These are phyloP conservation scores for Podila epicladia DNA, from an alignment of 192 early-diverging fungal genomes.

Conservation along the genomic window DNA sequence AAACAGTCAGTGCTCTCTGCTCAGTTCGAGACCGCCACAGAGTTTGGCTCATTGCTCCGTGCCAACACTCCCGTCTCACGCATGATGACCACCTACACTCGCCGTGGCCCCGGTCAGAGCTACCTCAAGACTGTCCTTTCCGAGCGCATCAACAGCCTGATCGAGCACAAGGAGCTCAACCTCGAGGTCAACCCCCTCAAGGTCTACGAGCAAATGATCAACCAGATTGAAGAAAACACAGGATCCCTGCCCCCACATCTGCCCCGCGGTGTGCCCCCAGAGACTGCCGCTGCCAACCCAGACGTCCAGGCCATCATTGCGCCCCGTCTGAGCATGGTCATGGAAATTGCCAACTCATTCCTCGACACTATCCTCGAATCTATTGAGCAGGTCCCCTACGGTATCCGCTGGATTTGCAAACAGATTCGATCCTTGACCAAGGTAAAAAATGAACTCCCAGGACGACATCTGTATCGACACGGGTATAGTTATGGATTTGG, in stretches of 20 bases:
- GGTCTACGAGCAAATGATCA: conserved; percentile 87
- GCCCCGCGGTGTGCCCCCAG: conserved; percentile 81
- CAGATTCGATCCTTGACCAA: conserved; percentile 94
- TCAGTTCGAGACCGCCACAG: conserved; percentile 93
- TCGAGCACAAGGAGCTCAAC: conserved; percentile 84
- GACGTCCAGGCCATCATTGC: conserved; percentile 88
- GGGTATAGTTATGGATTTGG: not conserved
- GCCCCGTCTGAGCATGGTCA: conserved; percentile 83
- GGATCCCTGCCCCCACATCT: conserved; percentile 66
- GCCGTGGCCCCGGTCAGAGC: conserved; percentile 91
- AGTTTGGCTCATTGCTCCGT: conserved; percentile 88
- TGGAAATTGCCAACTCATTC: conserved; percentile 88
- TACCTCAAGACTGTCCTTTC: conserved; percentile 91
- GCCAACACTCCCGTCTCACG: conserved; percentile 97
- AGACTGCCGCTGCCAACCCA: conserved; percentile 82
- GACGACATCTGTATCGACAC: not conserved
- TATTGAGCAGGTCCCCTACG: conserved; percentile 89
- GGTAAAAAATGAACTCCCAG: conserved; percentile 11
- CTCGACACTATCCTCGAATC: conserved; percentile 87
- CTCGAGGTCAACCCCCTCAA: conserved; percentile 97
- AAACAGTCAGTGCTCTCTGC: conserved; percentile 81
- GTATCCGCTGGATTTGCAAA: conserved; percentile 99
- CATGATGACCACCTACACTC: conserved; percentile 98
- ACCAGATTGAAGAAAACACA: conserved; percentile 75
- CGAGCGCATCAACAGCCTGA: conserved; percentile 80